These are phyloP conservation scores for Scopulariopsis brevicaulis DNA, from an alignment of 2,329 filamentous ascomycete genomes.

Conservation along the genomic window DNA sequence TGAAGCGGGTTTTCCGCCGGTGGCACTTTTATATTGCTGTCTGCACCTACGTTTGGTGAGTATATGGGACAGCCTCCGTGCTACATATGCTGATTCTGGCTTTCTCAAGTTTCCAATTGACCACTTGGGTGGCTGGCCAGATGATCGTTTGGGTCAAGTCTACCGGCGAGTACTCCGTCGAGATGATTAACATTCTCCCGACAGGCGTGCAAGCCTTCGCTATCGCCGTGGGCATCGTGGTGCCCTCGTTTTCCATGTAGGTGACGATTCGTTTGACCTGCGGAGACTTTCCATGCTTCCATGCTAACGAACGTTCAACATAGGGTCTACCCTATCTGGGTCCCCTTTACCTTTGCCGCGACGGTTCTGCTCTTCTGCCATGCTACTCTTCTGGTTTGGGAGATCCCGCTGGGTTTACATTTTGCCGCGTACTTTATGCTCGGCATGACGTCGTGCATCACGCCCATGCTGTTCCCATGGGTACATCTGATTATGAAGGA, in stretches of 20 bases:
- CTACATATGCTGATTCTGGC: background rate
- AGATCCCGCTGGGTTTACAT: constrained; percentile 11
- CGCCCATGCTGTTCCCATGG: constrained; percentile 13
- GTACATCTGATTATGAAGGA: constrained; percentile 13
- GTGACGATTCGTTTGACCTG: constrained; percentile 11
- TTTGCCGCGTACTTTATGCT: constrained; percentile 8
- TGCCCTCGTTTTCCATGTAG: background rate
- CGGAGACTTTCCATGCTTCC: constrained; percentile 3
- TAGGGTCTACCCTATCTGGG: constrained; percentile 20
- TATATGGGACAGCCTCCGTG: background rate
- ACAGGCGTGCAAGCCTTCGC: constrained; percentile 15
- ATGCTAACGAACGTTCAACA: background rate
- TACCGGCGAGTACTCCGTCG: constrained; percentile 10
- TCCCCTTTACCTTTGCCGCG: constrained; percentile 13
- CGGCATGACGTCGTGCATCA: constrained; percentile 11
- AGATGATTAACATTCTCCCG: constrained; percentile 16
- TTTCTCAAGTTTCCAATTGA: background rate
- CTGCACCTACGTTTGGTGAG: constrained; percentile 9
- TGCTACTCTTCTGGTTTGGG: constrained; percentile 11
- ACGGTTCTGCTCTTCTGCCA: constrained; percentile 12
- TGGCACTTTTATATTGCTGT: constrained; percentile 17
- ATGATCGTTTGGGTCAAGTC: constrained; percentile 16
- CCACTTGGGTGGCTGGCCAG: constrained; percentile 6
- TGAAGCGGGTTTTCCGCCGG: constrained; percentile 13
- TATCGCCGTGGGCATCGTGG: constrained; percentile 12